Base-by-base conservation (phyloP, 805 yeast genomes). In the Saccharomycopsis sp. region DNA sequence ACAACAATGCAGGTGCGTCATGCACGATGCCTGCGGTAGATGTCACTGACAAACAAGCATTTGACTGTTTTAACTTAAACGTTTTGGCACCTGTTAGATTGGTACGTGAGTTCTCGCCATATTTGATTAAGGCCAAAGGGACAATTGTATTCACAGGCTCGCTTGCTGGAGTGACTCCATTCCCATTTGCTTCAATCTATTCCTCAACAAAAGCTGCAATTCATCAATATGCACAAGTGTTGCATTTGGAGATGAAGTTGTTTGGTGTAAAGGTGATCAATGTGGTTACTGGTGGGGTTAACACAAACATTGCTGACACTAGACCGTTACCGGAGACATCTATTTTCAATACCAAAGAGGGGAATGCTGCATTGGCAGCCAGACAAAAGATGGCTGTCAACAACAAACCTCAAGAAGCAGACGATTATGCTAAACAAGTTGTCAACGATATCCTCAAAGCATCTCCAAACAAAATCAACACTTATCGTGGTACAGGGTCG, bases 1-100 rank as follows among this genome's bases (percentile, higher is more conserved):
- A 76, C 72, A 87, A 88, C 69, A 88, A 87, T 68, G 96, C 96
- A 1, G 92, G 92, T 17, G 85, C 80, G 64, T 78, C 90, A 23
- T 87, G 92, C 65, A 80, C 88, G 0, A 75, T 83, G 56, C 89
- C 94, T 0, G 89, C 87, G 0, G 62, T 79, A 53, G 94, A 87
- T 69, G 86, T 83, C 2, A 71, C 78, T 2, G 84, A 86, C 67
- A 84, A 77, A 12, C 76, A 70, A 38, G 64, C 83, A 29, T 72
- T 70, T 41, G 77, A 77, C 62, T 79, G 84, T 58, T 82, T 81
- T 67, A 77, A 80, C 54, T 89, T 85, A 20, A 88, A 88, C 66
- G 87, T 87, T 0, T 78, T 79, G 67, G 94, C 88, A 0, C 88
- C 88, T 2, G 75, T 86, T 55, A 77, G 88, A 65, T 55, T 86